Conservation (phyloP, 2,329 filamentous ascomycete genomes). For the Paraphaeosphaeria sporulosa region DNA sequence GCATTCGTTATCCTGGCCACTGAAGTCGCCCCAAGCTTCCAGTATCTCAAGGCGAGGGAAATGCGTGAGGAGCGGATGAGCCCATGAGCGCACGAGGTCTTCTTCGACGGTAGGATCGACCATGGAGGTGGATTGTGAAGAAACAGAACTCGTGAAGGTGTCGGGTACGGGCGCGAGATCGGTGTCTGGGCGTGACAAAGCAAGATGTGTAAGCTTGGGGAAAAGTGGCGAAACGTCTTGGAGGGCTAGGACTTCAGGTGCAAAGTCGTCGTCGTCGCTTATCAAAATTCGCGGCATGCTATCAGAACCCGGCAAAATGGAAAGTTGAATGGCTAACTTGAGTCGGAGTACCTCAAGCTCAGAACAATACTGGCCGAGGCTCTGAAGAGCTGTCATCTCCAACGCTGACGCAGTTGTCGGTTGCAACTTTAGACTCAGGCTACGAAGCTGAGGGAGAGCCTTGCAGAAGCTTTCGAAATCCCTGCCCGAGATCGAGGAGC, state of each 20-base stretch:
- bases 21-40: constrained; percentile 45
- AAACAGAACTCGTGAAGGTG: constrained; percentile 24
- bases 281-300: constrained; percentile 19
- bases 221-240: constrained; percentile 27
- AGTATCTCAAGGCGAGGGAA: constrained; percentile 42
- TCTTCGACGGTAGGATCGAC: constrained; percentile 34
- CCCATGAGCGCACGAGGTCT: constrained; percentile 38
- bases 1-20: constrained; percentile 37
- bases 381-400: constrained; percentile 35
- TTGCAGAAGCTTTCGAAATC: constrained; percentile 41
- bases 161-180: constrained; percentile 29
- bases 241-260: constrained; percentile 3
- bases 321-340: constrained; percentile 34
- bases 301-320: constrained; percentile 22
- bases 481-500: constrained; percentile 30
- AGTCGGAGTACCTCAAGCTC: constrained; percentile 37
- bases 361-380: constrained; percentile 35
- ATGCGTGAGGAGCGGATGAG: constrained; percentile 31
- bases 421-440: constrained; percentile 37
- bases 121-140: constrained; percentile 16
- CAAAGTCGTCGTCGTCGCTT: neutral
- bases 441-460: constrained; percentile 29
- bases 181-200: constrained; percentile 37
- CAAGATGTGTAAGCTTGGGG: constrained; percentile 34
- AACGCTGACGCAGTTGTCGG: constrained; percentile 33